A percentile compares a stretch with the other conserved stretches of the same genome.
Evolutionary conservation across 257 asterid species (phyloP).

Genomic region (Craterostigma plantagineum): DNA sequence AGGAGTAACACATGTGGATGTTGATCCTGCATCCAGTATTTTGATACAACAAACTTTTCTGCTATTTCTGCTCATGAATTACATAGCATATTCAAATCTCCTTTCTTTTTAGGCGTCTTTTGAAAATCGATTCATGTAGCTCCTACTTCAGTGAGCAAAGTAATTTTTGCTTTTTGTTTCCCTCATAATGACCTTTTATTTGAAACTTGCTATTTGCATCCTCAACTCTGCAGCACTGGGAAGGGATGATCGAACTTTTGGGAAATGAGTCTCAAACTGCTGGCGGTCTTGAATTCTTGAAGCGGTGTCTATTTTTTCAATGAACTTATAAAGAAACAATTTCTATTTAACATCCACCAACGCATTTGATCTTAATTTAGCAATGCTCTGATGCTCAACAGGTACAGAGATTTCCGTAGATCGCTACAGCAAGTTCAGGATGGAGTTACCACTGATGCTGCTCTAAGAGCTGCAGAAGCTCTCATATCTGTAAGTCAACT

Average conservation of each 20-base stretch:
- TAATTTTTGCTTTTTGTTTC: constrained; percentile 3
- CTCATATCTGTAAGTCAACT: constrained; percentile 48
- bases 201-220: constrained; percentile 1
- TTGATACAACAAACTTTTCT: too few species aligned
- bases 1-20: too few species aligned
- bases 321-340: neutral
- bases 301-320: constrained; percentile 28
- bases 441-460: constrained; percentile 39
- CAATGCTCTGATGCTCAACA: constrained; percentile 18
- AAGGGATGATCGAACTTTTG: constrained; percentile 78
- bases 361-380: constrained; percentile 5
- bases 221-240: constrained; percentile 67
- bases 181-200: too few species aligned
- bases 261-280: constrained; percentile 63
- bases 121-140: too few species aligned
- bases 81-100: too few species aligned
- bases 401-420: constrained; percentile 78
- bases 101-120: too few species aligned
- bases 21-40: too few species aligned
- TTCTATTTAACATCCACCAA: neutral
- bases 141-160: neutral
- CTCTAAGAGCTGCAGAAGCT: constrained; percentile 64
- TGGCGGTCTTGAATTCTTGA: constrained; percentile 86
- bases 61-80: too few species aligned
- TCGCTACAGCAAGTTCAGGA: constrained; percentile 59